Evolutionary conservation across 352 stramenopile genomes (phyloP), one percentile per base, ranked within the genome.

Genomic region (Phytophthora ohioensis): DNA sequence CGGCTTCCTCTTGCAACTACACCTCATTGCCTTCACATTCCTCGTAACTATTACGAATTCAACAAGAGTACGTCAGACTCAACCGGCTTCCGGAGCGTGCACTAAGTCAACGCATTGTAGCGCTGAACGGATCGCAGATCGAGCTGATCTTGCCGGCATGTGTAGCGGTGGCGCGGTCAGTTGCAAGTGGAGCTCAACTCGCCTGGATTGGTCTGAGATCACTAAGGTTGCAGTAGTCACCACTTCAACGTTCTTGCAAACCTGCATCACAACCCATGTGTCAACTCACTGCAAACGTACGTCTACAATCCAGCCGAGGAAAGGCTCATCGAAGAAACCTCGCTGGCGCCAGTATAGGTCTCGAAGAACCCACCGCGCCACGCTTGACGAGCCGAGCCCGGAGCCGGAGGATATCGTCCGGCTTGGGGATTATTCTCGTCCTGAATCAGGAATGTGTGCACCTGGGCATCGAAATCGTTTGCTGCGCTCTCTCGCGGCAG

Each of bases 301-400:
- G 13, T 27, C 21, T 27, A 27, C 34, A 52, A 59, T 54, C 43
- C 39, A 32, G 36, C 15, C 38, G 55, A 61, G 65, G 71, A 78
- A 69, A 78, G 59, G 13, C 71, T 67, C 38, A n/a, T 32, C 15
- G 42, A 53, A 21, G 51, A 15, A 7, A 38, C 31, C 32, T 10
- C 30, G 41, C 59, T 78, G 59, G 38, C 60, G 66, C 49, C 15
- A 75, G 39, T 72, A 72, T 71, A 71, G 71, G 46, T 65, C 43
- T 27, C 43, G 13, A 12, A 17, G 13, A 43, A 38, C 27, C 13
- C 32, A 52, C 5, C 27, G 49, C 48, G 43, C 6, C 39, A 27
- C 21, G 21, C 21, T 27, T 27, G 21, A 27, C 21, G 21, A 27
- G 21, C 21, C 21, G 21, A 27, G 21, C 21, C 21, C 21, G 21